These are phyloP conservation scores for Agapanthus africanus DNA, from an alignment of 106 monocot genomes.

Conservation along the genomic window DNA sequence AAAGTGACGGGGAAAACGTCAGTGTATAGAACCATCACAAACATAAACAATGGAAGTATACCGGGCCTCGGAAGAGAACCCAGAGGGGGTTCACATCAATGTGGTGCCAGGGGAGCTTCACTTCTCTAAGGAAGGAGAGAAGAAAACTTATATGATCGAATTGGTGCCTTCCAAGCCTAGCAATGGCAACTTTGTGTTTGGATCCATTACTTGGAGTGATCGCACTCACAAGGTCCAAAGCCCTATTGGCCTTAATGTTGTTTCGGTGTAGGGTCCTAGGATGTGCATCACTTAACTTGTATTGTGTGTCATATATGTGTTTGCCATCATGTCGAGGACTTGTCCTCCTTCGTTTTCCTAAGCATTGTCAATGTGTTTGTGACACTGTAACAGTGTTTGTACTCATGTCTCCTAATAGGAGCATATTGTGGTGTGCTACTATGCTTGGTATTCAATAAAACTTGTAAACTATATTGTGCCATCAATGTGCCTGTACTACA, in stretches of 20 bases:
- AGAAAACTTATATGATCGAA: slow-evolving; percentile 6
- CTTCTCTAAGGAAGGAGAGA: slow-evolving; percentile 8
- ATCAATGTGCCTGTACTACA: too few relatives aligned
- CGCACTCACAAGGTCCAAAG: slow-evolving; percentile 11
- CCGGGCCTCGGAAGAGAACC: background rate
- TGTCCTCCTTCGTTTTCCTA: too few relatives aligned
- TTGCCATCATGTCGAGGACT: too few relatives aligned
- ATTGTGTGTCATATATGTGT: too few relatives aligned
- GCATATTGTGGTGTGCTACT: too few relatives aligned
- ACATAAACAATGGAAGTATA: slow-evolving; percentile 1
- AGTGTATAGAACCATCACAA: slow-evolving; percentile 2
- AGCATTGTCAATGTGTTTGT: too few relatives aligned
- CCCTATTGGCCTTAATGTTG: slow-evolving; percentile 17
- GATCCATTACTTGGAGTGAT: slow-evolving; percentile 18
- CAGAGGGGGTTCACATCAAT: background rate
- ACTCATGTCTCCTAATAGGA: too few relatives aligned
- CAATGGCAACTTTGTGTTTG: slow-evolving; percentile 17
- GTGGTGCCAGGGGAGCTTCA: slow-evolving; percentile 7
- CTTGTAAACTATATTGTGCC: too few relatives aligned
- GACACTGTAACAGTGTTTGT: too few relatives aligned
- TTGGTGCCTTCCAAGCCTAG: slow-evolving; percentile 3
- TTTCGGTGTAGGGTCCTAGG: slow-evolving; percentile 15
- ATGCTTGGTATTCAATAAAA: too few relatives aligned
- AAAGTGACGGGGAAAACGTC: background rate
- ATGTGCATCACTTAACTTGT: too few relatives aligned